A percentile compares a stretch with the other conserved stretches of the same genome.
These are phyloP conservation scores for Raddia guianensis DNA, from an alignment of 176 grass and related monocot genomes.

Conservation along the genomic window DNA sequence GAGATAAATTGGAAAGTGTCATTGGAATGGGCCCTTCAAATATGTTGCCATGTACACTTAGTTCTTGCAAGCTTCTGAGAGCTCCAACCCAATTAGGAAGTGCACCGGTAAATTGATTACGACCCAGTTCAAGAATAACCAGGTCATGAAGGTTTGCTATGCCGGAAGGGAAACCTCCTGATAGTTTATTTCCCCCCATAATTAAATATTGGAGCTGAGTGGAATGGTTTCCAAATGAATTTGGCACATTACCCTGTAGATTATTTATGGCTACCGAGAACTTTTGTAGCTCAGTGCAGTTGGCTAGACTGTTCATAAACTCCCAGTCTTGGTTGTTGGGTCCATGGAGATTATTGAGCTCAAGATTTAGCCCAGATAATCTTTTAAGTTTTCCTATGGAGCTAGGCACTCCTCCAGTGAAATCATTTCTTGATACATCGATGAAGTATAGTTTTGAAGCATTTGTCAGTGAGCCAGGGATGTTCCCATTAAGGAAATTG, in stretches of 20 bases:
- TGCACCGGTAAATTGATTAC: not conserved
- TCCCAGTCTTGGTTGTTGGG: not conserved
- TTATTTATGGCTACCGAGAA: accelerated
- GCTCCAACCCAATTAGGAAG: not conserved
- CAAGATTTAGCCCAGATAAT: not conserved
- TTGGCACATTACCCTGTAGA: not conserved
- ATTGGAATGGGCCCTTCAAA: too few species aligned
- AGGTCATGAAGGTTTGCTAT: not conserved
- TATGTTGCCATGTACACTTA: too few species aligned
- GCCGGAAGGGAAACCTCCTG: not conserved
- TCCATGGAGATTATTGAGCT: not conserved
- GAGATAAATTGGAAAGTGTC: not conserved
- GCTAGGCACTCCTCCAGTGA: not conserved
- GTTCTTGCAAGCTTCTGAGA: not conserved
- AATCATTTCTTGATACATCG: not conserved
- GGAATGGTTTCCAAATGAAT: not conserved
- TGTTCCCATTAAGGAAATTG: not conserved
- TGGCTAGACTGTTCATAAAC: not conserved
- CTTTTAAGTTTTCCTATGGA: not conserved
- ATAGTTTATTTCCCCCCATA: not conserved
- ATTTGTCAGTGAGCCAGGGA: slow-evolving; percentile 10
- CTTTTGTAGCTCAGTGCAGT: not conserved
- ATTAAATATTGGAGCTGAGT: not conserved
- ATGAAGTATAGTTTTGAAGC: not conserved
- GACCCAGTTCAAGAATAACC: not conserved